Evolutionary conservation across 2,329 filamentous ascomycete genomes (phyloP).

Genomic region (Ilyonectria mors-panacis): DNA sequence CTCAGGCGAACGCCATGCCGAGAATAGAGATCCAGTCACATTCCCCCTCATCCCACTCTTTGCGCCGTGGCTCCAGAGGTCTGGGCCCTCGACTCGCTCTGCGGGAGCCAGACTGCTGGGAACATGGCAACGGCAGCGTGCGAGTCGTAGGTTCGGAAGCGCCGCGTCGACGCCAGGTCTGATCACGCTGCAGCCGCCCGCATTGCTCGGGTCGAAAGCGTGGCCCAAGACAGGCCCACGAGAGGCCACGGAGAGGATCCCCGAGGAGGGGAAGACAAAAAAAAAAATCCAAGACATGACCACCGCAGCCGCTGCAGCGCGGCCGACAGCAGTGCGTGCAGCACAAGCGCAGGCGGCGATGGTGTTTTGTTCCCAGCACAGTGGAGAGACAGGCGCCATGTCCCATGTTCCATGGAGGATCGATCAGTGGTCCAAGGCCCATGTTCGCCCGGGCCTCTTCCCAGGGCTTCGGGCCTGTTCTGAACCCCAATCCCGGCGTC

Average conservation of each 20-base stretch:
- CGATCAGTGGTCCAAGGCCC: slow-evolving; percentile 19
- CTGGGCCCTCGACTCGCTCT: neutral
- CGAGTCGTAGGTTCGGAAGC: slow-evolving; percentile 17
- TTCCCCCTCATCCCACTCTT: neutral
- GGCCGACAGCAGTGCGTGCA: slow-evolving; percentile 5
- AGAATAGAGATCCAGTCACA: neutral
- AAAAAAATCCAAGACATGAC: neutral
- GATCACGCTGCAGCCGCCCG: slow-evolving; percentile 20
- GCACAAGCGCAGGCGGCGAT: slow-evolving; percentile 4
- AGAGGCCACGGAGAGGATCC: slow-evolving; percentile 5
- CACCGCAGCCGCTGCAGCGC: neutral
- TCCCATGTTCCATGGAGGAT: slow-evolving; percentile 21
- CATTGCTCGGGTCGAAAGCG: neutral
- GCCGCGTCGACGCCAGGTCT: slow-evolving; percentile 18
- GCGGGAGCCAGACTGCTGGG: slow-evolving; percentile 15
- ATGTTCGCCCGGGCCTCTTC: slow-evolving; percentile 20
- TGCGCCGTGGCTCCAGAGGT: slow-evolving; percentile 8
- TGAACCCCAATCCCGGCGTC: slow-evolving; percentile 18
- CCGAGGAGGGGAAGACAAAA: slow-evolving; percentile 16
- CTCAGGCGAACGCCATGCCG: neutral
- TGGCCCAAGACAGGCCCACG: neutral
- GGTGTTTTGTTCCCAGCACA: neutral
- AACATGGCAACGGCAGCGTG: slow-evolving; percentile 1
- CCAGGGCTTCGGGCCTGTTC: slow-evolving; percentile 18
- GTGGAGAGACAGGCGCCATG: slow-evolving; percentile 28